Base-by-base conservation (phyloP, 805 yeast species). In the Teunomyces kruisii region DNA sequence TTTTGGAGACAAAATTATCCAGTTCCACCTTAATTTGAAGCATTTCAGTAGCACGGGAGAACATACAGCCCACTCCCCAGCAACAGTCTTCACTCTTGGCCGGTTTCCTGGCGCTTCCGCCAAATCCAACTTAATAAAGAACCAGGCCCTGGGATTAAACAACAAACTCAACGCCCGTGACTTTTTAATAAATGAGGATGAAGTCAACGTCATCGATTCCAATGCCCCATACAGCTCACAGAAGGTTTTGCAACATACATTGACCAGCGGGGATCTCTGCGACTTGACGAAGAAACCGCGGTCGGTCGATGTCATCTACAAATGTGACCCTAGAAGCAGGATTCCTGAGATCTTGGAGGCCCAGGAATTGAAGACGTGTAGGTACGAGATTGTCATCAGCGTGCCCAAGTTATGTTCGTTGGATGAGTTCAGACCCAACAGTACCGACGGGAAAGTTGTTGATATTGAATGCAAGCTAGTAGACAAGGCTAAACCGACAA, bases 201-300 rank as follows among this genome's bases (percentile, higher is more conserved):
- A 35, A 13, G 13, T 35, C 16, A 19, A 35, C 6, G 62, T 52
- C 6, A 50, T 45, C 15, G 56, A 65, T 39, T 45, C 53, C 16
- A 59, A 58, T 24, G 51, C 58, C 6, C 48, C 55, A 4, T 51
- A 44, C 31, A 48, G 49, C 32, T 55, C 53, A 13, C 67, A 62
- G 48, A 61, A 65, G 51, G 66, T 59, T 48, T 49, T 73, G 50
- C 51, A 69, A 58, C 83, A 58, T 64, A 64, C 47, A 44, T 65
- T 59, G 7, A 43, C 46, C 9, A 57, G 59, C 46, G 94, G 92
- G 7, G 75, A 76, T 15, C 43, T 66, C 3, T 86, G 94, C 62
- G 87, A 81, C 53, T 57, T 81, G 38, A 83, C 87, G 0, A 71
- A 71, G 2, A 57, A 64, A 22, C 77, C 77, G 2, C 71, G 92